Conservation (phyloP, 768 basidiomycete species). For the Kwoniella sp. region DNA sequence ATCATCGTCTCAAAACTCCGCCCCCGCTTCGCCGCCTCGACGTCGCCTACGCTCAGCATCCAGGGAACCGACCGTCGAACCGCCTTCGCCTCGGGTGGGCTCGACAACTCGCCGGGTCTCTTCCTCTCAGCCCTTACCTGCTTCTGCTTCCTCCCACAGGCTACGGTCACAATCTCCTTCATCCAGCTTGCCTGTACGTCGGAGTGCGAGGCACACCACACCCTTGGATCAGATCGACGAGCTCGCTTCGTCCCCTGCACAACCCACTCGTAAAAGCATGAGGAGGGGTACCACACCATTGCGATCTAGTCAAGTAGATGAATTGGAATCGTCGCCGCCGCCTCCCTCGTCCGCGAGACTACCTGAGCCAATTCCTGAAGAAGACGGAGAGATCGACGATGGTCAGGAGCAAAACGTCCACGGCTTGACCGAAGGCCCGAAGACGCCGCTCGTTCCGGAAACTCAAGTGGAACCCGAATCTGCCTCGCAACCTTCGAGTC, state of each 20-base stretch:
- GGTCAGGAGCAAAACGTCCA: not conserved
- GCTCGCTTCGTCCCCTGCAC: constrained; percentile 15
- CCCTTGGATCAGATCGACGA: constrained; percentile 20
- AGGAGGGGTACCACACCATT: constrained; percentile 13
- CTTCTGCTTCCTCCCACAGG: not conserved
- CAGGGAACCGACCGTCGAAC: constrained; percentile 8
- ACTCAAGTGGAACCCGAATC: constrained; percentile 12
- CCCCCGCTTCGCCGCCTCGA: constrained; percentile 1
- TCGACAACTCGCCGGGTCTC: constrained; percentile 16
- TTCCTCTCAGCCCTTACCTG: constrained; percentile 10
- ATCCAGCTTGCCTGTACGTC: constrained; percentile 6
- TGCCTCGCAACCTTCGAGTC: not conserved
- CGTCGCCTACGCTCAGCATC: constrained; percentile 24
- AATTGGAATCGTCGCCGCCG: constrained; percentile 24
- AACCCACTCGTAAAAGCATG: constrained; percentile 4
- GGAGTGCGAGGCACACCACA: constrained; percentile 12
- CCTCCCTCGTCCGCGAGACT: not conserved
- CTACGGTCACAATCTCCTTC: constrained; percentile 8
- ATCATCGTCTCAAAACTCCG: not conserved
- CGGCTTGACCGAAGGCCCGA: not conserved
- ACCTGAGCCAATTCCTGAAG: constrained; percentile 8
- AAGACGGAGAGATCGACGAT: constrained; percentile 4
- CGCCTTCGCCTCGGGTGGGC: constrained; percentile 12
- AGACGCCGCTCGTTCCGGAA: constrained; percentile 22
- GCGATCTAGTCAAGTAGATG: constrained; percentile 20